Evolutionary conservation across 192 early-diverging fungal genomes (phyloP).

Genomic region (Rhizophagus sp.): DNA sequence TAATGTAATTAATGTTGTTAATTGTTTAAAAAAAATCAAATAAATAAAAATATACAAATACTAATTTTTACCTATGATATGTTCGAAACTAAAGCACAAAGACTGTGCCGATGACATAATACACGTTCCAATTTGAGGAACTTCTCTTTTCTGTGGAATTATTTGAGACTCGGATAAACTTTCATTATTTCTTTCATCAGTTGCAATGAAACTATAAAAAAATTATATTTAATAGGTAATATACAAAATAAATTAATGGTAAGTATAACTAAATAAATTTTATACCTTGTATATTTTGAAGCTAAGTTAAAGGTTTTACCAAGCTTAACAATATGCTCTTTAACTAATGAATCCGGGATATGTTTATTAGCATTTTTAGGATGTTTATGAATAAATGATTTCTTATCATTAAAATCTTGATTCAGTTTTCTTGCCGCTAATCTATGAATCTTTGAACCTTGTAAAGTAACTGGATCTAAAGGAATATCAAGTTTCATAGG

Average conservation of each 20-base stretch:
- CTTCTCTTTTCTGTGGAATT: neutral
- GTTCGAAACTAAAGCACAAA: too few species aligned
- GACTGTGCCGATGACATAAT: too few species aligned
- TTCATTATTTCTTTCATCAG: neutral
- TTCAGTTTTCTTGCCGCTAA: conserved; percentile 25
- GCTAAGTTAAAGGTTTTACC: conserved; percentile 2
- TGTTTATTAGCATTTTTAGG: neutral
- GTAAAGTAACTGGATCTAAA: conserved; percentile 7
- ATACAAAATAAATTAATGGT: neutral
- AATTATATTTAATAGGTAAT: too few species aligned
- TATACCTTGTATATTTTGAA: conserved; percentile 28
- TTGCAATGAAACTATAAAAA: too few species aligned
- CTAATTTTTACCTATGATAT: too few species aligned
- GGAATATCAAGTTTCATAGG: neutral
- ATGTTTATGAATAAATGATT: conserved; percentile 25
- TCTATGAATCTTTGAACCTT: conserved; percentile 23
- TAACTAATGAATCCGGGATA: neutral
- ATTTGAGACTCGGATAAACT: neutral
- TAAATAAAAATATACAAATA: too few species aligned
- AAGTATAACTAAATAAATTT: neutral
- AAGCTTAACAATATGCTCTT: neutral
- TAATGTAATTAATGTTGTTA: too few species aligned
- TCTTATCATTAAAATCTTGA: conserved; percentile 18
- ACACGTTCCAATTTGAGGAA: too few species aligned
- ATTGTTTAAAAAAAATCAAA: too few species aligned